Conservation (phyloP, 2,329 filamentous ascomycete genomes). For the Coniochaeta ligniaria region DNA sequence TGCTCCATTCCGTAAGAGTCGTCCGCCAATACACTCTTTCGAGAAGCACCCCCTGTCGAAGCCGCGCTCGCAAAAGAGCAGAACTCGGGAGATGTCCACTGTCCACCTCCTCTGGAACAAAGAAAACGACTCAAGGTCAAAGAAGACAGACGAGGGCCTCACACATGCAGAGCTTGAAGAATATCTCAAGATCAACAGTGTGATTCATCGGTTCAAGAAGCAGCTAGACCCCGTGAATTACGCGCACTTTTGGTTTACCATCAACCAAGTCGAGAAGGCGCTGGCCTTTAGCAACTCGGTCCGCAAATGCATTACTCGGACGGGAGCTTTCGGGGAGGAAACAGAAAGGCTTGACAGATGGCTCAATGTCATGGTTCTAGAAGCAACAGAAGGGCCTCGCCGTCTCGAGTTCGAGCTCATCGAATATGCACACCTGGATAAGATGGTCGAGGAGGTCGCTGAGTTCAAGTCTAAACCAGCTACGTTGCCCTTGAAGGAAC, state of each 20-base stretch:
- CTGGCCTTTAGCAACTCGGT: constrained; percentile 1
- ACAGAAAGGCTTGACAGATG: not conserved
- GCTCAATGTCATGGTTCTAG: not conserved
- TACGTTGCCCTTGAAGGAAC: constrained; percentile 15
- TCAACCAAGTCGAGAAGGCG: not conserved
- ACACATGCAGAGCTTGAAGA: not conserved
- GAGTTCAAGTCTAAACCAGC: constrained; percentile 9
- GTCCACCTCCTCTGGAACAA: not conserved
- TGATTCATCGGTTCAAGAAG: not conserved
- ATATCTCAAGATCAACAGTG: not conserved
- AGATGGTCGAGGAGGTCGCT: constrained; percentile 34
- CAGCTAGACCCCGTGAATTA: constrained; percentile 1
- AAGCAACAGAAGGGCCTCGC: constrained; percentile 1
- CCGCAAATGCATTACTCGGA: not conserved
- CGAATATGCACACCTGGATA: constrained; percentile 30
- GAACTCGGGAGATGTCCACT: not conserved
- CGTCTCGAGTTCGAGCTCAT: constrained; percentile 31
- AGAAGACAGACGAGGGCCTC: not conserved
- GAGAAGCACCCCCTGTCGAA: not conserved
- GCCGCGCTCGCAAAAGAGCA: not conserved
- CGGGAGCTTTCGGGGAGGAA: not conserved
- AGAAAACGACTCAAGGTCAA: too few relatives aligned
- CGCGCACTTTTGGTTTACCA: not conserved
- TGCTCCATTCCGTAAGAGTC: not conserved
- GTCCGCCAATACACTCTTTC: not conserved